Evolutionary conservation across 2,329 filamentous ascomycete species (phyloP), one percentile per base, ranked within the genome.

Genomic region (Aspergillus candidus): DNA sequence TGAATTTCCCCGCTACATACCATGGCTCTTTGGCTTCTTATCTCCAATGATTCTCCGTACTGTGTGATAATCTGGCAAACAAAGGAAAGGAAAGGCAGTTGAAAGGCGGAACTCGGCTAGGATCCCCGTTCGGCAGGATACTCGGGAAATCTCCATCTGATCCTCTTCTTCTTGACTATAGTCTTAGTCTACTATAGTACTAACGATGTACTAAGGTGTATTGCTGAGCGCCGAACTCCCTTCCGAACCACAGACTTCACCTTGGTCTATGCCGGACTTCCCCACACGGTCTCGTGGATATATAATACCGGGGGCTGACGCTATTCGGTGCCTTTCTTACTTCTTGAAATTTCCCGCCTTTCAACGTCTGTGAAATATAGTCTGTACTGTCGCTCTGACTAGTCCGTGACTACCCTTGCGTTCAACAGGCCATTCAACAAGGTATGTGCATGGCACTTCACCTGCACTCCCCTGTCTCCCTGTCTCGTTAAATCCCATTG

Each of bases 61-160:
- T 15, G 15, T 15, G 15, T 2, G 2, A 15, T 15, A 15, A 15
- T 4, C 15, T 15, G 15, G 15, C 15, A 15, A 15, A 3, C 15
- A 15, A 15, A 15, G 15, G 15, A 15, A 15, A 15, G 15, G 4
- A 27, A 27, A 27, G 22, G 22, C 4, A 27, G 18, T 27, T 8
- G 27, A 49, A 53, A 51, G 52, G 54, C 55, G 54, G 55, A 55
- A 56, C 49, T 56, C 55, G 55, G 55, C 42, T 58, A 51, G 44
- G 27, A 36, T 43, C 38, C 8, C 7, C 40, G 42, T 41, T 55
- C 54, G 55, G 54, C 46, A 55, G 52, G 37, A n/a, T 44, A 17
- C 37, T 56, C 55, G 55, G 53, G 54, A 56, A 46, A 52, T 57
- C 49, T 46, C 48, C 53, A 47, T 49, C 43, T 43, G 46, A 49